These are phyloP conservation scores for Lasiodiplodia sp. DNA, from an alignment of 2,329 filamentous ascomycete genomes.

Conservation along the genomic window DNA sequence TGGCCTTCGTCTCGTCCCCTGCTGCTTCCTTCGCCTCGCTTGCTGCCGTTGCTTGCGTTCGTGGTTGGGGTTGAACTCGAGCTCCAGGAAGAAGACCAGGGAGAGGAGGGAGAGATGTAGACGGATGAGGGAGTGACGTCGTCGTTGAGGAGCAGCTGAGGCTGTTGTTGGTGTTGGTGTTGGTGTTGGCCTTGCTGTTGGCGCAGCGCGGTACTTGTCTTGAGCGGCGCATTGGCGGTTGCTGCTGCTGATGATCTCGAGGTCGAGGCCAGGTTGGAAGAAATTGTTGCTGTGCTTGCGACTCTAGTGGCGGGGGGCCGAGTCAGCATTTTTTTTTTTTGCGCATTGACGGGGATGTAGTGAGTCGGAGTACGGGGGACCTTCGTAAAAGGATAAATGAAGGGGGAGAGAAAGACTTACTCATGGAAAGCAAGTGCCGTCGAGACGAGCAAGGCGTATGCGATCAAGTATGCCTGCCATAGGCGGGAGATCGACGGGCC, in stretches of 20 bases:
- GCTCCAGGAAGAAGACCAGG: not conserved
- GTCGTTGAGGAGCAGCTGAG: too few species aligned
- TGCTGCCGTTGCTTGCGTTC: not conserved
- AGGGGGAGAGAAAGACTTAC: not conserved
- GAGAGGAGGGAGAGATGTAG: not conserved
- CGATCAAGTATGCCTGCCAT: slow-evolving; percentile 1
- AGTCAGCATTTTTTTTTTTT: not conserved
- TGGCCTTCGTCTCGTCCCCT: not conserved
- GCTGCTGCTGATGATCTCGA: not conserved
- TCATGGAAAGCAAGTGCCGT: not conserved
- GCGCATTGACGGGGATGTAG: too few species aligned
- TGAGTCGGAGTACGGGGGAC: too few species aligned
- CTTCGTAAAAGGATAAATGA: not conserved
- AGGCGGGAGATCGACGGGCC: not conserved
- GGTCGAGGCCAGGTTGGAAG: not conserved
- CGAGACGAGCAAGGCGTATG: not conserved
- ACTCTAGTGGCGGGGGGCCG: not conserved
- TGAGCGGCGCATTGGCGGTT: not conserved
- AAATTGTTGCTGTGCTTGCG: not conserved
- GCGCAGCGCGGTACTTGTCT: not conserved
- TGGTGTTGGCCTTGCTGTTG: not conserved
- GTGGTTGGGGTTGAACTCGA: not conserved
- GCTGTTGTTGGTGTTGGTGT: not conserved
- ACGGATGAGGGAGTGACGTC: too few species aligned
- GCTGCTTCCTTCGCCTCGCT: not conserved